phyloP scores from a whole-genome alignment of 345 rosid species.

The Eucalyptus melliodora region DNA sequence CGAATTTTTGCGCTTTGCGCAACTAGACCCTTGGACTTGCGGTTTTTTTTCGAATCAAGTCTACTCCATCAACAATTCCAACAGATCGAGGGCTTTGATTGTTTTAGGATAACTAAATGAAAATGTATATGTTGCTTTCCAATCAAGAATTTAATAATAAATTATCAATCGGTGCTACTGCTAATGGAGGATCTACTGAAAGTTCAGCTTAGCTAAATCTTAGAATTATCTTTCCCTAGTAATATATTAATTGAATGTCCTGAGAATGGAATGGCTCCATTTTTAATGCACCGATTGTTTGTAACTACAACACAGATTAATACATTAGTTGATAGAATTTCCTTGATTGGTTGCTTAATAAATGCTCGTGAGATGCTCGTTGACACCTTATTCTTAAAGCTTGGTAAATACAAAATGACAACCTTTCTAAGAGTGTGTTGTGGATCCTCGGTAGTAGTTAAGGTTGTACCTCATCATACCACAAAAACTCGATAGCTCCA shows the following conservation, averaged over 20 bases:
- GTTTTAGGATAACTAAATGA: background rate
- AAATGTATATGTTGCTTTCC: background rate
- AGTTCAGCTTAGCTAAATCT: background rate
- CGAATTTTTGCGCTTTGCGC: background rate
- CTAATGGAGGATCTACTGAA: background rate
- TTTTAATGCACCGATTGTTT: background rate
- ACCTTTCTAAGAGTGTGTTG: background rate
- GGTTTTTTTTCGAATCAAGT: background rate
- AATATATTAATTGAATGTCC: background rate
- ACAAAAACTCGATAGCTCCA: too few species aligned
- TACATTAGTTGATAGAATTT: background rate
- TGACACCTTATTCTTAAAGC: background rate
- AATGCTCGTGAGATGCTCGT: background rate
- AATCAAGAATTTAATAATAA: background rate
- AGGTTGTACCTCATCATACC: too few species aligned
- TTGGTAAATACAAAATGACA: background rate
- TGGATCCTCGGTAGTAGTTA: too few species aligned
- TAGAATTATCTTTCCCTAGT: background rate
- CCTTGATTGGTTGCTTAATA: background rate
- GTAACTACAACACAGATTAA: background rate
- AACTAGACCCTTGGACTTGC: background rate
- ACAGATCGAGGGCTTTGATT: background rate
- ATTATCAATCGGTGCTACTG: background rate
- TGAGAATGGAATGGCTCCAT: background rate
- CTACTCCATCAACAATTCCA: background rate